Base-by-base conservation (phyloP, 345 rosid species). In the Toxicodendron radicans region DNA sequence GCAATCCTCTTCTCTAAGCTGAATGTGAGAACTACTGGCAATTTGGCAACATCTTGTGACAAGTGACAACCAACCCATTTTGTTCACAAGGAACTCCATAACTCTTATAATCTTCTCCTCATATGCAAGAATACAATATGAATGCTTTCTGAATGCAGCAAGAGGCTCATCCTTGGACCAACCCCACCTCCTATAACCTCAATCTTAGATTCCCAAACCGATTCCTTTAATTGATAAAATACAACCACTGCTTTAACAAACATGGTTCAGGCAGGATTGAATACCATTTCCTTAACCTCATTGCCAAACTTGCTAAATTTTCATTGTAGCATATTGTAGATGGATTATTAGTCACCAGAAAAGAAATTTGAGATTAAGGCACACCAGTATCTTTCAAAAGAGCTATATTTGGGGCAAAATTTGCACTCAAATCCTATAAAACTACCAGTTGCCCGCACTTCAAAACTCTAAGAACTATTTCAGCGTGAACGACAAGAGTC, bases 21-120 rank as follows among this genome's bases (percentile, higher is more conserved):
- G n/a, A n/a, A n/a, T n/a, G n/a, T n/a, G n/a, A 65, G 78, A 62
- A 81, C 87, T 81, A 16, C 38, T 1, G 84, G 83, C n/a, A 14
- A 2, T 4, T 13, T 54, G 10, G 70, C 73, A 0, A 83, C n/a
- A 58, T 7, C 30, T 0, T 77, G 66, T 6, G 79, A 10, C n/a
- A n/a, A n/a, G n/a, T n/a, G n/a, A n/a, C 2, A 60, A 64, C 70
- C 56, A 74, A 16, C 83, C 83, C 78, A 82, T 70, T 57, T 73
- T 49, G 43, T 82, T 70, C 14, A 83, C 80, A 68, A 78, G 41
- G 23, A 66, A 43, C 17, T 75, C 64, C 83, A 80, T 76, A 13
- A 16, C 10, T 10, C 48, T 71, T 3, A 16, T 3, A 24, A 85
- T 76, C 38, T 79, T 83, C 1, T 72, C 49, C 76, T 72, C 80